phyloP scores from a whole-genome alignment of 805 yeast species.

The Metahyphopichia silvanorum region DNA sequence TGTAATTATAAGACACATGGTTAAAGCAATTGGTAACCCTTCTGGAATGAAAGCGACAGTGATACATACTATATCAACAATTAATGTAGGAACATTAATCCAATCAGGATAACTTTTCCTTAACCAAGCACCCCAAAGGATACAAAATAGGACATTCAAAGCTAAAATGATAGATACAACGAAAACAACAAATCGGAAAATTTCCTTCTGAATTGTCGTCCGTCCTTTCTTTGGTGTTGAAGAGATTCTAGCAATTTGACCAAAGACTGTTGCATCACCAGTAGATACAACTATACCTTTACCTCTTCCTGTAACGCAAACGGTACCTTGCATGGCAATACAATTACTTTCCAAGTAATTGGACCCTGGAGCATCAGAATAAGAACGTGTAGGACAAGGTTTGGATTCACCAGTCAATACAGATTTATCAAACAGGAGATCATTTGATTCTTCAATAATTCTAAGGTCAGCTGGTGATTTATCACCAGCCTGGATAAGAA shows the following conservation, averaged over 20 bases:
- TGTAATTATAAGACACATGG: constrained; percentile 46
- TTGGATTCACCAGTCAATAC: constrained; percentile 50
- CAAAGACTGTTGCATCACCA: constrained; percentile 45
- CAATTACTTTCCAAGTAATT: constrained; percentile 42
- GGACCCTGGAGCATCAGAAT: constrained; percentile 22
- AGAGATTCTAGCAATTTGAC: constrained; percentile 42
- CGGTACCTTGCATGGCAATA: constrained; percentile 47
- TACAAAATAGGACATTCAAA: constrained; percentile 26
- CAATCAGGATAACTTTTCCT: constrained; percentile 34
- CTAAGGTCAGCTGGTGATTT: constrained; percentile 49
- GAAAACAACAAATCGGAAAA: constrained; percentile 31
- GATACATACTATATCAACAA: constrained; percentile 43
- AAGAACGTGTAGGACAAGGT: constrained; percentile 28
- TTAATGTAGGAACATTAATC: constrained; percentile 39
- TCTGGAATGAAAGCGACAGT: constrained; percentile 52
- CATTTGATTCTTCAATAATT: constrained; percentile 31
- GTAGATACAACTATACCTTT: constrained; percentile 42
- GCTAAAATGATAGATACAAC: constrained; percentile 19
- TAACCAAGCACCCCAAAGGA: constrained; percentile 46
- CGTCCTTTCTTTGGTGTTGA: constrained; percentile 35
- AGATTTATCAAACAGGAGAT: constrained; percentile 44
- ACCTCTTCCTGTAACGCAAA: constrained; percentile 42
- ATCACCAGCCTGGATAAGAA: constrained; percentile 33
- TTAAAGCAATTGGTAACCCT: constrained; percentile 50
- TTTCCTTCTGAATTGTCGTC: constrained; percentile 42